Evolutionary conservation across 2,329 filamentous ascomycete species (phyloP).

Genomic region (Catunica adiposa): DNA sequence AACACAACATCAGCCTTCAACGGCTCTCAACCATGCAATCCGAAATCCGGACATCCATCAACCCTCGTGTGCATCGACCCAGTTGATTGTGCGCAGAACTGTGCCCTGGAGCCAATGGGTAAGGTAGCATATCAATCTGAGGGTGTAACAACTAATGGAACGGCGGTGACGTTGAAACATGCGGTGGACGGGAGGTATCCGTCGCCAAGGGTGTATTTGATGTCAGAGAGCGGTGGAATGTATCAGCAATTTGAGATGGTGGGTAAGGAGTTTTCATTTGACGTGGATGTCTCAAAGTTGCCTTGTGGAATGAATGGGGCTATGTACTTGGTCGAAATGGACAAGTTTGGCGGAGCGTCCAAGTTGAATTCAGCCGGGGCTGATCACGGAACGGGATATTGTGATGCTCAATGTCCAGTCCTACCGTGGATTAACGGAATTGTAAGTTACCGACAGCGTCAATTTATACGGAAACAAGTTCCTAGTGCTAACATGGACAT

Average conservation of each 20-base stretch:
- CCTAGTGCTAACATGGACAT: conserved; percentile 32
- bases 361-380: conserved; percentile 32
- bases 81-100: conserved; percentile 27
- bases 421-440: neutral
- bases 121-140: conserved; percentile 28
- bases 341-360: conserved; percentile 32
- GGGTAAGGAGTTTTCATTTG: conserved; percentile 48
- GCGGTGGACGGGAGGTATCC: conserved; percentile 30
- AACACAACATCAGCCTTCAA: neutral
- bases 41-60: neutral
- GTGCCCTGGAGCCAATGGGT: conserved; percentile 27
- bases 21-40: neutral
- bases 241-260: conserved; percentile 45
- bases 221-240: conserved; percentile 31
- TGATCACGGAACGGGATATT: conserved; percentile 40
- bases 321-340: conserved; percentile 41
- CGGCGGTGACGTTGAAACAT: conserved; percentile 33
- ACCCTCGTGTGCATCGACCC: neutral
- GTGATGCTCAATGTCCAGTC: conserved; percentile 29
- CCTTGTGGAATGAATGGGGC: conserved; percentile 51
- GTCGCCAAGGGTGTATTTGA: conserved; percentile 36
- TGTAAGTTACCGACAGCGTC: conserved; percentile 17
- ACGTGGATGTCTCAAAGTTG: conserved; percentile 47
- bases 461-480: conserved; percentile 21
- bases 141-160: conserved; percentile 30